phyloP scores from a whole-genome alignment of 805 yeast genomes.

The Schwanniomyces polymorphus region DNA sequence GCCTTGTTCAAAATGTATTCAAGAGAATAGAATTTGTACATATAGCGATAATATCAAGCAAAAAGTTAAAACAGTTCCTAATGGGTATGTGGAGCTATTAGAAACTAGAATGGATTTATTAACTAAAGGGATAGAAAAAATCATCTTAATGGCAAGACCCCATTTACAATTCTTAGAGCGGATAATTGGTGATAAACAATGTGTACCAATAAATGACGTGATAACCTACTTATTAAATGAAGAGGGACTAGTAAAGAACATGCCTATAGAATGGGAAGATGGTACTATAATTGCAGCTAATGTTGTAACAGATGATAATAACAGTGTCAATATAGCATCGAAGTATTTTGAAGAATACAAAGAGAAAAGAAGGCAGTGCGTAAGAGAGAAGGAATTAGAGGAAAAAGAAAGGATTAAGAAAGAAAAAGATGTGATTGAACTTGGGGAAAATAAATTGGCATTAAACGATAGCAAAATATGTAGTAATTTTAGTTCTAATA shows the following conservation, averaged over 20 bases:
- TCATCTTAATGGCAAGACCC: conserved; percentile 27
- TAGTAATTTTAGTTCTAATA: too few relatives aligned
- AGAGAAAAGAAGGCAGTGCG: conserved; percentile 5
- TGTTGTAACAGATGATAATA: conserved; percentile 15
- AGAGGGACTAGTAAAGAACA: conserved; percentile 36
- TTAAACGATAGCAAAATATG: too few relatives aligned
- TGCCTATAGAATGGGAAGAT: conserved; percentile 46
- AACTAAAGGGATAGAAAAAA: conserved; percentile 48
- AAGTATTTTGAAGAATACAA: conserved; percentile 35
- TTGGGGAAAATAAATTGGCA: too few relatives aligned
- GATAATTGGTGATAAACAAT: conserved; percentile 11
- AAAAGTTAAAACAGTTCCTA: conserved; percentile 56
- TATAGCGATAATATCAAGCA: conserved; percentile 55
- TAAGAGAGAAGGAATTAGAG: neutral
- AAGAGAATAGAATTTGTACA: conserved; percentile 59
- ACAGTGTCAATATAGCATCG: conserved; percentile 24
- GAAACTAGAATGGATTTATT: conserved; percentile 58
- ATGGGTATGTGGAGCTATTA: conserved; percentile 61
- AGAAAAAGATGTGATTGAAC: too few relatives aligned
- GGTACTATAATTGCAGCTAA: conserved; percentile 45
- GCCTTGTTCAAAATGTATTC: conserved; percentile 56
- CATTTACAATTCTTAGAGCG: conserved; percentile 27
- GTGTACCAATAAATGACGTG: conserved; percentile 48
- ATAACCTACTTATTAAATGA: conserved; percentile 42
- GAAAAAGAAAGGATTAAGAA: too few relatives aligned